Evolutionary conservation across 1,139 yeast species (phyloP), one percentile per base, ranked within the genome.

Genomic region (Candida tropicalis): DNA sequence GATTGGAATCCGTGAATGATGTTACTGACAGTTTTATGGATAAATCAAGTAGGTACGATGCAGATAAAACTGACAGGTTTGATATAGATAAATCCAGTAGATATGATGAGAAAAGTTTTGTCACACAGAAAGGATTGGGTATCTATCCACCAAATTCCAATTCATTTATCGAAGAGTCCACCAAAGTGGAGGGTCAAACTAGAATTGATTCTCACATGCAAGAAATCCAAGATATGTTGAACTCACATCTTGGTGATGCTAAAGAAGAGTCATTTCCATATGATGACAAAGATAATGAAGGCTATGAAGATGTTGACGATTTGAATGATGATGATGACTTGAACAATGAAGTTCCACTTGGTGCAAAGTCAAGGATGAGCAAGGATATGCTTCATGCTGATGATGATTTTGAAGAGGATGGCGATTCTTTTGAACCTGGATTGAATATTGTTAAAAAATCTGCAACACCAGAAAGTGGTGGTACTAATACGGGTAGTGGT

Each of bases 191-290:
- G n/a, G 39, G 39, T 15, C 23, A 41, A 20, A 42, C 40, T 13
- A 40, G 34, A 12, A 42, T 42, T 5, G 47, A 70, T 40, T 53
- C 66, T 3, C 70, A 76, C 1, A 70, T 73, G 39, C 73, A 70
- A 51, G 78, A 73, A 36, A 66, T 73, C 38, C 75, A 71, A 46
- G 66, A 63, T 40, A 65, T 67, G 53, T 64, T 73, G 63, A 74
- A 70, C 41, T 43, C 48, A 3, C 51, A 49, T 29, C 43, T 50
- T 24, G 42, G 36, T 20, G 35, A 39, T 16, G 44, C 39, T 3
- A 23, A 45, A 20, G 47, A 41, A 15, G 50, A 43, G 3, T 40
- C 50, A 11, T 42, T 42, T 24, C 37, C 29, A 17, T 42, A 40
- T 10, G 12, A 39, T 33, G 43, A 41, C 6, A 9, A n/a, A 2